phyloP scores from a whole-genome alignment of 768 basidiomycete species.

The Calvatia gigantea region DNA sequence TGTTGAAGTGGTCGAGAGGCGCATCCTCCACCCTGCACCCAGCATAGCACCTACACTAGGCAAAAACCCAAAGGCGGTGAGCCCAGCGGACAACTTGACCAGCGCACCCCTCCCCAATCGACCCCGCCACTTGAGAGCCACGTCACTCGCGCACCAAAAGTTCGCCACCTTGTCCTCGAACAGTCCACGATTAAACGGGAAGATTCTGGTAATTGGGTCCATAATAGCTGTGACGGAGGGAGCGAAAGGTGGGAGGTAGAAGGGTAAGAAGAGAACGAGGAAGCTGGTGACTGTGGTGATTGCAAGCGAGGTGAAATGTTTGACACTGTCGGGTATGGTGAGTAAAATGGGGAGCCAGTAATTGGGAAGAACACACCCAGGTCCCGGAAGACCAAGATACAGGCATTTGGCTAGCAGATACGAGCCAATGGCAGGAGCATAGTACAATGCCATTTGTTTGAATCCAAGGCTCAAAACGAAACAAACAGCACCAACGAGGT shows the following conservation, averaged over 20 bases:
- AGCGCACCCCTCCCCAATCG: slow-evolving; percentile 45
- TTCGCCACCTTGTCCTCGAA: slow-evolving; percentile 98
- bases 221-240: slow-evolving; percentile 39
- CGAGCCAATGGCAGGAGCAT: slow-evolving; percentile 87
- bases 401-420: slow-evolving; percentile 90
- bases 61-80: slow-evolving; percentile 71
- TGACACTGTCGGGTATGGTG: slow-evolving; percentile 23
- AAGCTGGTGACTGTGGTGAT: slow-evolving; percentile 61
- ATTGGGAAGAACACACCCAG: slow-evolving; percentile 51
- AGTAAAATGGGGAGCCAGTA: background rate
- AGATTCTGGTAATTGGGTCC: slow-evolving; percentile 78
- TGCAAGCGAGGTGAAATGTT: slow-evolving; percentile 66
- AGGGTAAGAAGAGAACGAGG: slow-evolving; percentile 71
- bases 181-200: slow-evolving; percentile 86
- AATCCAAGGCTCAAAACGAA: slow-evolving; percentile 88
- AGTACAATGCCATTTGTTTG: slow-evolving; percentile 97
- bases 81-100: slow-evolving; percentile 58
- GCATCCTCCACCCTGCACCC: slow-evolving; percentile 30
- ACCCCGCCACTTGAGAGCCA: slow-evolving; percentile 79
- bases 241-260: slow-evolving; percentile 63
- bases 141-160: slow-evolving; percentile 94
- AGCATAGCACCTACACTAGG: slow-evolving; percentile 50
- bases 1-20: slow-evolving; percentile 10
- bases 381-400: slow-evolving; percentile 56
- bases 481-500: slow-evolving; percentile 70